Evolutionary conservation across 768 basidiomycete species (phyloP), one percentile per base, ranked within the genome.

Genomic region (Daedalea quercina): DNA sequence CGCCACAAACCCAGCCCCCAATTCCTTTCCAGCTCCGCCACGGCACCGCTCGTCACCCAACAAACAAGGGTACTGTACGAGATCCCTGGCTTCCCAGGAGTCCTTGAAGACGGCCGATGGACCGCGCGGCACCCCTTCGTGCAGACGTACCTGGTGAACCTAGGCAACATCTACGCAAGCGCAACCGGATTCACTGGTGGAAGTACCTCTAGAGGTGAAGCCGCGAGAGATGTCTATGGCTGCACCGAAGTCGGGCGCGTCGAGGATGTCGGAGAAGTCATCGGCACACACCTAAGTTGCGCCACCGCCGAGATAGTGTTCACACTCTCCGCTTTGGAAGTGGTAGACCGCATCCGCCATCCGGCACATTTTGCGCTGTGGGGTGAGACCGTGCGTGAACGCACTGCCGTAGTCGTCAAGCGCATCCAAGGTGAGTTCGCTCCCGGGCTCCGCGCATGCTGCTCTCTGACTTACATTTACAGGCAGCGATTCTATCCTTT

Each of bases 281-380:
- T 60, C 42, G 51, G 51, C 35, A 24, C 31, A 31, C 41, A 33
- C 25, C 52, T 62, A 45, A 49, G 42, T 54, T 48, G 53, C 25
- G 48, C 47, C 24, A 47, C 51, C 67, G 76, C 52, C 63, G 62
- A 58, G 35, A 61, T 73, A 52, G 64, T 84, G 52, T 75, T 81
- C 54, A 74, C 76, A 24, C 77, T 86, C 49, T 79, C 77, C 3
- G 84, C 84, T 2, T 76, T 86, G 54, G 74, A 76, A 9, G 77
- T 85, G 12, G 76, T 83, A 57, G 75, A 79, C 59, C 69, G 71
- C 45, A 77, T 76, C 15, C 70, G 72, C 26, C 76, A 83, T 63
- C 76, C 76, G 13, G 78, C 75, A 6, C 82, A 84, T 59, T 80
- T 79, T 77, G 66, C 80, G n/a, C 78, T 86, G 62, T 86, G 84